These are phyloP conservation scores for Talaromyces sp. DNA, from an alignment of 2,329 filamentous ascomycete species.

Conservation along the genomic window DNA sequence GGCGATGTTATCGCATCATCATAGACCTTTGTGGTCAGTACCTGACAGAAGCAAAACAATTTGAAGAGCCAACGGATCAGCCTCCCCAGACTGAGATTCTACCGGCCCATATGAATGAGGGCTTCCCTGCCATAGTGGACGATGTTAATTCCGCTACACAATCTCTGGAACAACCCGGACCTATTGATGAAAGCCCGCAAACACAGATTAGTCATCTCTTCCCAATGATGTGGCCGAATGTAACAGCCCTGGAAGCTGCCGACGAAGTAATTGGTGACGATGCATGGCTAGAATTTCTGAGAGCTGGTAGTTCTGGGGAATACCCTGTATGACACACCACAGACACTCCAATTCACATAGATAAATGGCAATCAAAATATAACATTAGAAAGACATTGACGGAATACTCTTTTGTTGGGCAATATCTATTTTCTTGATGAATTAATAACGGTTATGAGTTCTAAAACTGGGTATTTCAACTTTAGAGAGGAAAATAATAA, in stretches of 20 bases:
- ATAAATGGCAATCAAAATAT: neutral
- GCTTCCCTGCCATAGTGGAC: constrained; percentile 9
- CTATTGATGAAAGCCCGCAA: constrained; percentile 17
- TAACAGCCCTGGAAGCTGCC: neutral
- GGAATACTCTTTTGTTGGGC: too few species aligned
- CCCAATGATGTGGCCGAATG: constrained; percentile 19
- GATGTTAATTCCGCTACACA: constrained; percentile 12
- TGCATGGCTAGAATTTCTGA: neutral
- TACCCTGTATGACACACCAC: neutral
- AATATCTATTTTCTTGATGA: too few species aligned
- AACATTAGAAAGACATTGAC: too few species aligned
- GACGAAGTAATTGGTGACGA: neutral
- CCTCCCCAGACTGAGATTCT: neutral
- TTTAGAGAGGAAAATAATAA: too few species aligned
- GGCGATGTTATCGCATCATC: constrained; percentile 33
- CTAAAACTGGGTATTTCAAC: too few species aligned
- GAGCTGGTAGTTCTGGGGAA: neutral
- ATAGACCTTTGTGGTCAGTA: constrained; percentile 24
- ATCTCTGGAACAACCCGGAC: neutral
- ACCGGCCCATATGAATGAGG: neutral
- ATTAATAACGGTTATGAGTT: too few species aligned
- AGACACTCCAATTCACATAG: neutral
- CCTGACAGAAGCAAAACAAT: constrained; percentile 3
- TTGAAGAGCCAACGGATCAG: neutral
- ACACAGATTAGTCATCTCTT: constrained; percentile 19